Conservation (phyloP, 2,329 filamentous ascomycete species). For the Alternaria brassicicola region DNA sequence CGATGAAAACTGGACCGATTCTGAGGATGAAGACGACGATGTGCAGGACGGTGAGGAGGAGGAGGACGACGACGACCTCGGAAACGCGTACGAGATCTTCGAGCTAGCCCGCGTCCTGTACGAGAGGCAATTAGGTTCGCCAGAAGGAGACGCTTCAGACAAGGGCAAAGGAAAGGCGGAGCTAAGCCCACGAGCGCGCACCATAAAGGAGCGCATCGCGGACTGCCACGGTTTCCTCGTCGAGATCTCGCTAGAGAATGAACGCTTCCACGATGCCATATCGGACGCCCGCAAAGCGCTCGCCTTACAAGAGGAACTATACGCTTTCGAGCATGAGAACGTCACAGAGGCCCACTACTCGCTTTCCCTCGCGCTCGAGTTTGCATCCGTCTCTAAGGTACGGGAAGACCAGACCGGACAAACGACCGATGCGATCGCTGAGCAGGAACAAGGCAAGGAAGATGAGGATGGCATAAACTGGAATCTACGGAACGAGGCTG, state of each 20-base stretch:
- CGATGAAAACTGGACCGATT: constrained; percentile 85
- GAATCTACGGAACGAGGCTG: constrained; percentile 72
- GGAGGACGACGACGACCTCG: constrained; percentile 67
- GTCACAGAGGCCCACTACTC: constrained; percentile 97
- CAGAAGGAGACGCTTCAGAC: constrained; percentile 45
- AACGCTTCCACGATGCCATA: constrained; percentile 88
- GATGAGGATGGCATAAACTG: constrained; percentile 67
- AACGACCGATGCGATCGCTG: constrained; percentile 44
- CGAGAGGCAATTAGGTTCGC: constrained; percentile 60
- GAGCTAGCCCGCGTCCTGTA: constrained; percentile 67
- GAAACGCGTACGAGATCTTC: constrained; percentile 67
- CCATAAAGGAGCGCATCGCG: constrained; percentile 77
- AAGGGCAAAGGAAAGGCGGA: constrained; percentile 56
- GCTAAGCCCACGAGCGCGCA: constrained; percentile 40
- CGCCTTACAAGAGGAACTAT: constrained; percentile 77
- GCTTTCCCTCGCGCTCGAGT: constrained; percentile 91
- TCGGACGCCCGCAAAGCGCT: constrained; percentile 80
- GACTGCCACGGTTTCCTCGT: constrained; percentile 94
- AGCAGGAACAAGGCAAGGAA: constrained; percentile 39
- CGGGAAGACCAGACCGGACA: constrained; percentile 57
- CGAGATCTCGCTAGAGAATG: constrained; percentile 96
- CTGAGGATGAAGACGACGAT: constrained; percentile 73
- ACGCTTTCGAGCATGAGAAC: constrained; percentile 79
- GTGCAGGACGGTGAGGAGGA: constrained; percentile 56
- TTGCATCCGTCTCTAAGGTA: constrained; percentile 76